phyloP scores from a whole-genome alignment of 2,329 filamentous ascomycete genomes.

The Phaeosphaeriaceae sp. region DNA sequence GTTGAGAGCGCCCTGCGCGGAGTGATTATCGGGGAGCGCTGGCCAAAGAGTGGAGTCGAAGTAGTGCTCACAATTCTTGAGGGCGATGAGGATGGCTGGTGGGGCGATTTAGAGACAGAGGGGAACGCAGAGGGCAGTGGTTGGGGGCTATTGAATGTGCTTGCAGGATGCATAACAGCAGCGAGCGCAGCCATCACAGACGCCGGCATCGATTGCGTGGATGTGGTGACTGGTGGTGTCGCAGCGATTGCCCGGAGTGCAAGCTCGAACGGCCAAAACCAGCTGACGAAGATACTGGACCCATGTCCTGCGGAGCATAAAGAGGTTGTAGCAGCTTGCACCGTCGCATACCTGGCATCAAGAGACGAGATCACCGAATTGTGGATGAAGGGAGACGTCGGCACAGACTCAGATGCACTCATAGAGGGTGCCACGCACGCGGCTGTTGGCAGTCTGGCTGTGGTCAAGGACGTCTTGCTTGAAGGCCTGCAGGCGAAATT shows the following conservation, averaged over 20 bases:
- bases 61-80: constrained; percentile 92
- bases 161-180: constrained; percentile 91
- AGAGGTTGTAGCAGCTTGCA: constrained; percentile 80
- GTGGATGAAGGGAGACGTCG: constrained; percentile 83
- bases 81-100: constrained; percentile 82
- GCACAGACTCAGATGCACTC: constrained; percentile 58
- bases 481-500: constrained; percentile 53
- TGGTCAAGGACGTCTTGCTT: constrained; percentile 67
- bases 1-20: constrained; percentile 89
- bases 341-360: constrained; percentile 85
- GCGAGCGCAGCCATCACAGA: constrained; percentile 92
- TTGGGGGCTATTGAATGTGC: constrained; percentile 90
- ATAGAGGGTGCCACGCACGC: constrained; percentile 70
- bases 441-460: constrained; percentile 64
- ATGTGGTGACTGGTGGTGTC: constrained; percentile 87
- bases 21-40: constrained; percentile 89
- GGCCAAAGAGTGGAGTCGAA: constrained; percentile 99
- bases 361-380: constrained; percentile 93
- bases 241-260: constrained; percentile 71
- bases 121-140: constrained; percentile 64
- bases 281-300: constrained; percentile 71
- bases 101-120: constrained; percentile 56
- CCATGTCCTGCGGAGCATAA: constrained; percentile 82
- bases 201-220: constrained; percentile 94
- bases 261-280: constrained; percentile 27